Base-by-base conservation (phyloP, 257 asterid species). In the Nicotiana paniculata region DNA sequence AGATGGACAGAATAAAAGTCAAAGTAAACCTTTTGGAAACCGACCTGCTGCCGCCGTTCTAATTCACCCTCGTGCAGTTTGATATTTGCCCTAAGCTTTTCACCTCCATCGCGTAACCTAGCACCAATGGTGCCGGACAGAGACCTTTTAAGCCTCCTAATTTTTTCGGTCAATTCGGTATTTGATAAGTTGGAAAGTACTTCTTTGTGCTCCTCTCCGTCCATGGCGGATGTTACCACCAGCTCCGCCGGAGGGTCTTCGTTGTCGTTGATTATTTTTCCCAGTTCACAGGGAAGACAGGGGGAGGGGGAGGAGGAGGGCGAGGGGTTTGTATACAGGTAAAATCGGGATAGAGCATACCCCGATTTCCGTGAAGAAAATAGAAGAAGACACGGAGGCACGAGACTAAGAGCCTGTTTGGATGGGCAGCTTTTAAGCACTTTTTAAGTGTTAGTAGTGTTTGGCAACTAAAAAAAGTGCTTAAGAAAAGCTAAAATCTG, bases 61-160 rank as follows among this genome's bases (percentile, higher is more conserved):
- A 70, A 70, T 43, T 70, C 78, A 43, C 48, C 78, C 55, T 70
- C 78, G 32, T 70, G 78, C 59, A 70, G 55, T 70, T 70, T 21
- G 58, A 70, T 21, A 70, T 43, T 70, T 43, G 21, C 58, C 58
- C 32, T 43, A 11, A 70, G 78, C 33, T 70, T 70, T 70, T 43
- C 35, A 21, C 78, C 78, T 43, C 78, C 78, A 70, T 70, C 78
- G 32, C 58, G 35, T 70, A 70, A 21, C 58, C 59, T 70, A 70
- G 55, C 59, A 43, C 78, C 59, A 70, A 70, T 21, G 78, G 16
- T 70, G 35, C 59, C 17, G 15, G 33, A 70, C n/a, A 70, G 32
- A n/a, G 59, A 70, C 32, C 24, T 43, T 70, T 43, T 70, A 39
- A 70, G 18, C 78, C 78, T 43, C 13, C 58, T 33, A 70, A 70